A percentile compares a stretch with the other conserved stretches of the same genome.
These are phyloP conservation scores for Meyerozyma elateridarum DNA, from an alignment of 1,139 yeast genomes.

Conservation along the genomic window DNA sequence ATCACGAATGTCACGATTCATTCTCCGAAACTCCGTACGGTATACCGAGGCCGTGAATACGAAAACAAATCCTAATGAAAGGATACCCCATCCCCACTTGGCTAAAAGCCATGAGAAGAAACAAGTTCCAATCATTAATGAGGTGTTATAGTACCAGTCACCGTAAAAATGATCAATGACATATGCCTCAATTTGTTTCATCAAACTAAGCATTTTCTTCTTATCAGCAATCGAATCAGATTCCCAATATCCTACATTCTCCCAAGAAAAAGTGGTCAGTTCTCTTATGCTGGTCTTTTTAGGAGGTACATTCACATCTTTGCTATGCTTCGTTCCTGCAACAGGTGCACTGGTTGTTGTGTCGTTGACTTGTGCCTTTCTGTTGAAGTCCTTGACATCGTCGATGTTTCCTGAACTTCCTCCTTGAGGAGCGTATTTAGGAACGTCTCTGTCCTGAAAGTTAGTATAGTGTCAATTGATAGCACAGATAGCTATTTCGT, in stretches of 20 bases:
- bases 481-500: no score
- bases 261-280: conserved; percentile 38
- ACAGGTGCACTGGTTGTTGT: conserved; percentile 19
- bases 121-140: conserved; percentile 63
- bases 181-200: conserved; percentile 47
- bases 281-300: conserved; percentile 24
- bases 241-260: conserved; percentile 40
- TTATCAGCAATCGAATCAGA: conserved; percentile 21
- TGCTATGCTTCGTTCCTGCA: conserved; percentile 19
- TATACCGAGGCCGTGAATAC: conserved; percentile 62
- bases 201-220: conserved; percentile 18
- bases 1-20: conserved; percentile 66
- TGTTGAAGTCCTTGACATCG: conserved; percentile 30
- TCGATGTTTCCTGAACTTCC: conserved; percentile 19
- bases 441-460: conserved; percentile 6
- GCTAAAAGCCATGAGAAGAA: conserved; percentile 65
- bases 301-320: conserved; percentile 11
- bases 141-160: conserved; percentile 69
- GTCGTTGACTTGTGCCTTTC: conserved; percentile 16
- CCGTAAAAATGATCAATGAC: conserved; percentile 64
- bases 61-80: conserved; percentile 53
- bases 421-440: conserved; percentile 4
- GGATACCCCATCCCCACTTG: conserved; percentile 52
- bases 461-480: no score
- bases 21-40: conserved; percentile 66